phyloP scores from a whole-genome alignment of 169 alveolate genomes.

The Cryptosporidium bovis region DNA sequence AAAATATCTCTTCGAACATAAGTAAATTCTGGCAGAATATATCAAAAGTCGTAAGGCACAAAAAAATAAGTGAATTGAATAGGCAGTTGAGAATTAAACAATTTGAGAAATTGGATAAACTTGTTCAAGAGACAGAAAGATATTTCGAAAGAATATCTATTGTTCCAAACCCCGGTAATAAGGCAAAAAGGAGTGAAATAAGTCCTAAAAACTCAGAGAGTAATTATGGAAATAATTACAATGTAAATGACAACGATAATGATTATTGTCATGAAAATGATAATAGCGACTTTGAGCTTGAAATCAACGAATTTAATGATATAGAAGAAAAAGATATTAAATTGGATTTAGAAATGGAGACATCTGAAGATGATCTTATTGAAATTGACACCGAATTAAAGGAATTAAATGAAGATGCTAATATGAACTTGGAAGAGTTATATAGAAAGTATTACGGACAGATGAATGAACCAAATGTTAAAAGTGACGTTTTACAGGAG shows the following conservation, averaged over 20 bases:
- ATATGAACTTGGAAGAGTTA: slow-evolving; percentile 56
- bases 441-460: slow-evolving; percentile 39
- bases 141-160: slow-evolving; percentile 3
- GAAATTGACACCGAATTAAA: slow-evolving; percentile 75
- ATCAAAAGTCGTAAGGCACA: slow-evolving; percentile 45
- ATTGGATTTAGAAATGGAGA: slow-evolving; percentile 61
- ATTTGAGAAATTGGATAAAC: slow-evolving; percentile 69
- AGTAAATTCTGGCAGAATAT: slow-evolving; percentile 56
- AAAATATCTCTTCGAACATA: slow-evolving; percentile 29
- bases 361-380: slow-evolving; percentile 38
- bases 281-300: slow-evolving; percentile 35
- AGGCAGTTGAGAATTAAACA: slow-evolving; percentile 29
- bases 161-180: background rate
- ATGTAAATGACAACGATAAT: slow-evolving; percentile 17
- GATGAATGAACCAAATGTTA: background rate
- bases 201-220: background rate
- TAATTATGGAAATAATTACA: background rate
- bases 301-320: slow-evolving; percentile 16
- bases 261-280: slow-evolving; percentile 22
- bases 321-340: slow-evolving; percentile 56
- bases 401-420: slow-evolving; percentile 74
- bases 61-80: slow-evolving; percentile 45
- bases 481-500: slow-evolving; percentile 9
- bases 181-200: background rate
- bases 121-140: slow-evolving; percentile 36